Evolutionary conservation across 768 basidiomycete species (phyloP), one percentile per base, ranked within the genome.

Genomic region (Boletus fagicola): DNA sequence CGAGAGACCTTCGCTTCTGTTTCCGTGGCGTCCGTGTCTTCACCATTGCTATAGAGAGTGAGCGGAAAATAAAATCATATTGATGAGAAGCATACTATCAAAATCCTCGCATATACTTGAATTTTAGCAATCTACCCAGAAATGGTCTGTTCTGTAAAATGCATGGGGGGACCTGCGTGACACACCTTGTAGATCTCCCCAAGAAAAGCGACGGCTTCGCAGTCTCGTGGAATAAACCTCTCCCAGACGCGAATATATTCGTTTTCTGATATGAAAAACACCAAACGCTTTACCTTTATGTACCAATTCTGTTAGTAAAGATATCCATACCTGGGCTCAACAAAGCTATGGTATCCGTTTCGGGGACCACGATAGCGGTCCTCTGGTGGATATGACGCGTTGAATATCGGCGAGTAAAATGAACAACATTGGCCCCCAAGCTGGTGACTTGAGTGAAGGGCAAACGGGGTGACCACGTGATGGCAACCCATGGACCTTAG

Each of bases 221-320:
- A 36, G 33, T 49, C 9, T 43, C 35, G 28, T 38, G 36, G 10
- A 26, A 39, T 30, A 13, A 81, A 79, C 64, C 74, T 81, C 28
- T 4, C 80, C 31, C 11, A 39, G 30, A 28, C 12, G 5, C 51
- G 47, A 36, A 39, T 39, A n/a, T 18, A 12, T n/a, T n/a, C 12
- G 46, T n/a, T 40, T 33, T 26, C 40, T 54, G 44, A 39, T 49
- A 20, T 15, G 31, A 35, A 38, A 53, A 45, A 30, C 36, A 31
- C 26, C 24, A 36, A 50, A 26, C 26, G 11, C 22, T 28, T 39
- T n/a, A 20, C 43, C 18, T 50, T n/a, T 33, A 22, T 50, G 30
- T 22, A 13, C 16, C 36, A 35, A 30, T 12, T 31, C 13, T 31
- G 24, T 26, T 10, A 10, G 46, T 9, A 40, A 47, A 15, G 38